Evolutionary conservation across 495 filamentous ascomycete species (phyloP), one percentile per base, ranked within the genome.

Genomic region (Penicillium manginii): DNA sequence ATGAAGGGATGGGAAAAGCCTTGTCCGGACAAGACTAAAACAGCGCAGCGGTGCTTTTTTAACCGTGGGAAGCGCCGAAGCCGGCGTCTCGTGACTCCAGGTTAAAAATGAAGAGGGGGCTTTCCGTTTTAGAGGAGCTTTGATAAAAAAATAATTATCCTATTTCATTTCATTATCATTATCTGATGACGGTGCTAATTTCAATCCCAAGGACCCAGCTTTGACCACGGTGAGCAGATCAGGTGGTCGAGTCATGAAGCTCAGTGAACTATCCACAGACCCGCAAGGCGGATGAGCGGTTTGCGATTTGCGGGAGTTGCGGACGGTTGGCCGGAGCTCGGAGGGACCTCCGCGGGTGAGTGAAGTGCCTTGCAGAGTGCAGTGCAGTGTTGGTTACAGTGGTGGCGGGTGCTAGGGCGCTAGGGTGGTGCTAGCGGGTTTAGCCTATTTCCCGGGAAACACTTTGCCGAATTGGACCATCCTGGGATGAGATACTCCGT

Each of bases 11-110:
- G 65, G 68, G 66, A 74, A 70, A 73, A 71, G 65, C 62, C 69
- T 73, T 73, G 69, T 64, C 65, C 68, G 67, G 67, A 26, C 31
- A 50, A 35, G 31, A 29, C 39, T 31, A 8, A 19, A 40, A 22
- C 53, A 43, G 40, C 40, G 40, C 17, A 17, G 17, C 40, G 40
- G 40, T 64, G 54, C 59, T 62, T 57, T 59, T 14, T 52, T 58
- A 60, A 63, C 52, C 48, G 55, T 62, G 50, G 49, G 59, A 70
- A 71, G 52, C 68, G 73, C 74, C 74, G 73, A 75, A 73, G 71
- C 70, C 74, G 74, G 73, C 40, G 40, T 43, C 40, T 43, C 40
- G 40, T 43, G 37, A 50, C n/a, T 32, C 43, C 23, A 26, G 18
- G 31, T 10, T 17, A 42, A 18, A 15, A 2, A 18, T 2, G 10